Evolutionary conservation across 768 basidiomycete genomes (phyloP), one percentile per base, ranked within the genome.

Genomic region (Termitomyces heimii): DNA sequence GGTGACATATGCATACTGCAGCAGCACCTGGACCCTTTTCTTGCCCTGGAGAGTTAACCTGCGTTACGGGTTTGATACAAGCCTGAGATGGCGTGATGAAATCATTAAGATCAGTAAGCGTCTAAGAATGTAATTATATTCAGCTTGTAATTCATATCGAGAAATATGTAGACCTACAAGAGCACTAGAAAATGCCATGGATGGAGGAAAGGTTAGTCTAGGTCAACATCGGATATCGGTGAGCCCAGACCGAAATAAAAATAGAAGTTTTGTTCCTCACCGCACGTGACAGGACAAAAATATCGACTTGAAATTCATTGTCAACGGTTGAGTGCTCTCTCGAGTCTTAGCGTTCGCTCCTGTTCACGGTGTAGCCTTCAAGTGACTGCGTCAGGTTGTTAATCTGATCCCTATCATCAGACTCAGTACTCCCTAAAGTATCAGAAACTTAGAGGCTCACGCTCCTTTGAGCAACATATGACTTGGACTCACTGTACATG

Each of bases 81-180:
- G 90, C 90, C 73, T 98, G 96, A 1, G 94, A 89, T 1, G 97
- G 97, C 0, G 92, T 89, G 43, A 99, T 92, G 70, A 94, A 99
- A 72, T 98, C 97, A 70, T 98, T 98, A 50, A 98, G 80, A 72
- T 96, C 95, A 20, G 92, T 93, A 47, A 98, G 75, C 9, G 89
- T 94, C 92, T 94, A 53, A 32, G 56, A 55, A 43, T 3, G 54
- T 57, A 47, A 26, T 51, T 26, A 28, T 49, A 12, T 37, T 8
- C 31, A 35, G 50, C 42, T 1, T 54, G 22, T 32, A 20, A 10
- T 20, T 35, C 0, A 34, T 12, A 34, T 50, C n/a, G 26, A 28
- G 20, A 37, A 43, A 31, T 42, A 31, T 2, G 14, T 47, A 62
- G 40, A 76, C 86, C 50, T 68, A 89, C 89, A 62, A 94, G 77